Evolutionary conservation across 2,329 filamentous ascomycete species (phyloP).

Genomic region (Fusarium nanum): DNA sequence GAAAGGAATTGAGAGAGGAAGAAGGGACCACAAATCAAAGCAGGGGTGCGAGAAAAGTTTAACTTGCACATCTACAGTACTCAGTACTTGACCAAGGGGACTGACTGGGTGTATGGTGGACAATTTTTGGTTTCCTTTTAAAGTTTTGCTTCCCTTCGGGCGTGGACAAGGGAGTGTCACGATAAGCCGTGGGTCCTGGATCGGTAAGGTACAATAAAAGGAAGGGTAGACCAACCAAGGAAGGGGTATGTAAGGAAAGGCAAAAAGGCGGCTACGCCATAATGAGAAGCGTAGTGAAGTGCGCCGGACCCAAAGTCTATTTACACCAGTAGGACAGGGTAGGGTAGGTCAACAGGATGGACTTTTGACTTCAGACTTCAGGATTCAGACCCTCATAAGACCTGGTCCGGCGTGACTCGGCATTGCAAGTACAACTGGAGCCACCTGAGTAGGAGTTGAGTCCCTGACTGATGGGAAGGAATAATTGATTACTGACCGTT

Average conservation of each 20-base stretch:
- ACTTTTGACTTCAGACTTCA: slow-evolving; percentile 22
- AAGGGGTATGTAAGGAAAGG: slow-evolving; percentile 20
- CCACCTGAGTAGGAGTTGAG: slow-evolving; percentile 18
- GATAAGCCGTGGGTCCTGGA: slow-evolving; percentile 19
- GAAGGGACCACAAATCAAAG: slow-evolving; percentile 22
- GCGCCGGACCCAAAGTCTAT: slow-evolving; percentile 44
- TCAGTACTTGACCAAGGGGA: slow-evolving; percentile 25
- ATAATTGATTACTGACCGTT: slow-evolving; percentile 14
- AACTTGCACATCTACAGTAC: slow-evolving; percentile 14
- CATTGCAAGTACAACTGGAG: slow-evolving; percentile 11
- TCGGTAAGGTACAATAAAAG: neutral
- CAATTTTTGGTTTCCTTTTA: slow-evolving; percentile 37
- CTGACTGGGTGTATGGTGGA: slow-evolving; percentile 23
- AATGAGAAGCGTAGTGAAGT: slow-evolving; percentile 20
- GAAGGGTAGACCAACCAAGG: slow-evolving; percentile 29
- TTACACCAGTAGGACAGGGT: slow-evolving; percentile 32
- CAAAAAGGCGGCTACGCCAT: slow-evolving; percentile 31
- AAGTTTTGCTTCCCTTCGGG: slow-evolving; percentile 34
- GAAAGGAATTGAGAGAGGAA: slow-evolving; percentile 1
- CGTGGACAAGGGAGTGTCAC: slow-evolving; percentile 29
- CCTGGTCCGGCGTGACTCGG: slow-evolving; percentile 36
- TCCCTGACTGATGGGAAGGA: slow-evolving; percentile 1
- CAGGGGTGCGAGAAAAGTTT: slow-evolving; percentile 28
- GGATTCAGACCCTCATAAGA: slow-evolving; percentile 25
- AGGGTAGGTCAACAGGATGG: slow-evolving; percentile 28